Evolutionary conservation across 768 basidiomycete species (phyloP), one percentile per base, ranked within the genome.

Genomic region (Mycena metata): DNA sequence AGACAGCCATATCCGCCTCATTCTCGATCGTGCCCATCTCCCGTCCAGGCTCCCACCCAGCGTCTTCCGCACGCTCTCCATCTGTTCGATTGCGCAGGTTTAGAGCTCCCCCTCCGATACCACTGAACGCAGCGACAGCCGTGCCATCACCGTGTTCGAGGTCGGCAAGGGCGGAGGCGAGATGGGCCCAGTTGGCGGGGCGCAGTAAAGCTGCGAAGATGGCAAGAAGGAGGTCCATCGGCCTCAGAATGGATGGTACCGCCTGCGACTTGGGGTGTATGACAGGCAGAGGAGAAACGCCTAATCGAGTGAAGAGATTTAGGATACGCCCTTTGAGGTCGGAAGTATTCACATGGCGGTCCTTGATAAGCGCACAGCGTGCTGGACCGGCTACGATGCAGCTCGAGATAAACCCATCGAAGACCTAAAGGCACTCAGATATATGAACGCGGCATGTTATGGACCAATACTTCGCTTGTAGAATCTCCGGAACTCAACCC

Each of bases 341-440:
- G 16, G 63, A 57, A 21, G 60, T 21, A 24, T 51, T 33, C 10
- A 41, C 4, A 10, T 61, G 57, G 17, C 12, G 23, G 42, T 58
- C 52, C 19, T 30, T 52, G 16, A 49, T 26, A 5, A 69, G 58
- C 16, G 62, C 55, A 46, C 67, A 68, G 8, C 55, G 67, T 15
- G 19, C n/a, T 39, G 67, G 54, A 41, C 67, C 67, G 8, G 60
- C 67, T 7, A 23, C 0, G 24, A 62, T 46, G 41, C 67, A 68
- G 21, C 30, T 50, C 5, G 67, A 62, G 47, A 68, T 6, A n/a
- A 68, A 68, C 2, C 67, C 67, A 41, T 68, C 55, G 42, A 68
- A 58, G 2, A 26, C 60, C 67, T 61, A 39, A 15, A 24, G 19
- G 12, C 3, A 21, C 7, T 3, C n/a, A 16, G 50, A 4, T 15